A percentile compares a stretch with the other conserved stretches of the same genome.
Conservation (phyloP, 2,329 filamentous ascomycete species). For the Trichoderma koningiopsis region DNA sequence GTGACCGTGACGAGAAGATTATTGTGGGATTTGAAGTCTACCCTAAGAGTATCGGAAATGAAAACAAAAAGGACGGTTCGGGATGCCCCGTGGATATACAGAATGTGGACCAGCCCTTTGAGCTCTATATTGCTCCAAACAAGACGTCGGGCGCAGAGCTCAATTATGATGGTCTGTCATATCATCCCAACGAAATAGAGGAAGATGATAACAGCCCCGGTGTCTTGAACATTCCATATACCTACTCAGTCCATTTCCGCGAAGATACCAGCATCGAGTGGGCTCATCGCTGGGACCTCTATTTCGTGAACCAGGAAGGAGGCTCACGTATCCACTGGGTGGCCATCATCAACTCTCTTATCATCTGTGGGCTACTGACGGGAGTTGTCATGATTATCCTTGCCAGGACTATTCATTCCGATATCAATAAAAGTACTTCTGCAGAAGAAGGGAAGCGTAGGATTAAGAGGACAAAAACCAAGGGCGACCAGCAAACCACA, state of each 20-base stretch:
- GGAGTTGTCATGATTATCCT: constrained; percentile 80
- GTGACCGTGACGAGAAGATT: constrained; percentile 72
- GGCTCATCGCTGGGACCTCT: constrained; percentile 83
- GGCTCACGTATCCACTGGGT: constrained; percentile 83
- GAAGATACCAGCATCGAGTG: constrained; percentile 81
- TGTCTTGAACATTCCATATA: constrained; percentile 75
- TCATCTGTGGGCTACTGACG: constrained; percentile 78
- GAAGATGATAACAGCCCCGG: constrained; percentile 64
- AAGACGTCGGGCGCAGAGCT: constrained; percentile 50
- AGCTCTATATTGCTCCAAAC: constrained; percentile 68
- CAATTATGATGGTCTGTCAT: constrained; percentile 61
- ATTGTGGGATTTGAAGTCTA: constrained; percentile 91
- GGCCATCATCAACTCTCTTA: constrained; percentile 82
- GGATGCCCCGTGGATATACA: constrained; percentile 71
- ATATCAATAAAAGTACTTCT: constrained; percentile 72
- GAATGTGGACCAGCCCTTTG: constrained; percentile 64
- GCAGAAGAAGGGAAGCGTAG: constrained; percentile 70
- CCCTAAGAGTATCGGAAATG: constrained; percentile 74
- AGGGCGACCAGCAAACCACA: constrained; percentile 57
- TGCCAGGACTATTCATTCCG: constrained; percentile 73
- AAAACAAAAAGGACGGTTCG: constrained; percentile 58
- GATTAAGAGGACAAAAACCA: constrained; percentile 47
- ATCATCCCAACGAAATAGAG: constrained; percentile 49
- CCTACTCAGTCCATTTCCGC: constrained; percentile 88
- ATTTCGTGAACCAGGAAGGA: constrained; percentile 86